A percentile compares a stretch with the other conserved stretches of the same genome.
phyloP scores from a whole-genome alignment of 257 asterid species.

The Ilex aquifolium region DNA sequence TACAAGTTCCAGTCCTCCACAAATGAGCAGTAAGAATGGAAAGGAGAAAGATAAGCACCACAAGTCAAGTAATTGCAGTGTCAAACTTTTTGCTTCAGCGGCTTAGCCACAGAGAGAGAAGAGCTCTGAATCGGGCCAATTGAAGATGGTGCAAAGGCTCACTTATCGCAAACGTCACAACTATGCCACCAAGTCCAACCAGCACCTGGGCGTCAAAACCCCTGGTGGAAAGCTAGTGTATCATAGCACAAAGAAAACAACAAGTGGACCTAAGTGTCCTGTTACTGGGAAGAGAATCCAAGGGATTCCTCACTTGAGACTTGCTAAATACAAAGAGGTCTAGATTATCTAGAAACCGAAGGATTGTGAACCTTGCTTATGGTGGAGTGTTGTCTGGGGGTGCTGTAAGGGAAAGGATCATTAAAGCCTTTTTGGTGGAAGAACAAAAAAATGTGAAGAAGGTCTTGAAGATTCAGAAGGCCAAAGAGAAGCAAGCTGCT shows the following conservation, averaged over 20 bases:
- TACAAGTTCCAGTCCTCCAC: slow-evolving; percentile 23
- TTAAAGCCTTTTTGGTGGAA: too few species aligned
- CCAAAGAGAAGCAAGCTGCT: too few species aligned
- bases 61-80: slow-evolving; percentile 17
- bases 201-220: slow-evolving; percentile 1
- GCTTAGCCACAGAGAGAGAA: slow-evolving; percentile 4
- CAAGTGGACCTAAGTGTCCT: too few species aligned
- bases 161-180: too few species aligned
- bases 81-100: slow-evolving; percentile 20
- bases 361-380: slow-evolving; percentile 29
- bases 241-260: too few species aligned
- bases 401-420: slow-evolving; percentile 21
- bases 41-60: not conserved
- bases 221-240: slow-evolving; percentile 13
- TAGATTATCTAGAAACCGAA: slow-evolving; percentile 22
- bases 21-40: slow-evolving; percentile 35
- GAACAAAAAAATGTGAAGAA: too few species aligned
- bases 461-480: too few species aligned
- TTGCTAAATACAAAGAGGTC: slow-evolving; percentile 30
- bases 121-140: too few species aligned
- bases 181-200: too few species aligned
- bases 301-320: slow-evolving; percentile 31
- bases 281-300: too few species aligned
- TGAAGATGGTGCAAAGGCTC: too few species aligned
- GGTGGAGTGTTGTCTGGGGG: slow-evolving; percentile 28